phyloP scores from a whole-genome alignment of 2,329 filamentous ascomycete genomes.

The Penicillium glabrum region DNA sequence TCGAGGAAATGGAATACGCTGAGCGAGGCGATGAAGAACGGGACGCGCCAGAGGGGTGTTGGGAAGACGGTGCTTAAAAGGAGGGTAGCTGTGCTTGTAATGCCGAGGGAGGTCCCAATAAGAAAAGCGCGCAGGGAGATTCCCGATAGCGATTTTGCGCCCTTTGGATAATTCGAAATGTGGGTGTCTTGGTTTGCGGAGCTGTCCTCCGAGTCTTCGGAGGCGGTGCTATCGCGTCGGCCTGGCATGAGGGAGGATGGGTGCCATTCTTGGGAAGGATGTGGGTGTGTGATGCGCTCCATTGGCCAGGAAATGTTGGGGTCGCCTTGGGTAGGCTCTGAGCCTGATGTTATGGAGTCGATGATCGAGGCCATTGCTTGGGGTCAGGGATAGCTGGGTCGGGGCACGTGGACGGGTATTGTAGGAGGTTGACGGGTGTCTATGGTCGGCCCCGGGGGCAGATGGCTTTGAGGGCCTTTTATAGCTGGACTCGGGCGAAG shows the following conservation, averaged over 20 bases:
- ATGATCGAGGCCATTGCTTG: neutral
- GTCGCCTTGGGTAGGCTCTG: slow-evolving; percentile 8
- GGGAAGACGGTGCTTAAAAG: slow-evolving; percentile 25
- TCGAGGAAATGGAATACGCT: slow-evolving; percentile 92
- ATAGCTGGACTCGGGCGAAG: neutral
- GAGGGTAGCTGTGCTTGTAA: slow-evolving; percentile 31
- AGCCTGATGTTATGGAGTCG: slow-evolving; percentile 14
- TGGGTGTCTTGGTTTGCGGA: slow-evolving; percentile 23
- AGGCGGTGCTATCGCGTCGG: slow-evolving; percentile 8
- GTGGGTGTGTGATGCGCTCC: slow-evolving; percentile 4
- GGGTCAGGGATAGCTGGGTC: neutral
- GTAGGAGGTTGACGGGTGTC: neutral
- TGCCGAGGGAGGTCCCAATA: slow-evolving; percentile 43
- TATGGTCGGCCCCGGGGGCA: neutral
- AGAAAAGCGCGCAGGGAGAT: slow-evolving; percentile 48
- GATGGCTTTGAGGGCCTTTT: neutral
- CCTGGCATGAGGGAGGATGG: slow-evolving; percentile 11
- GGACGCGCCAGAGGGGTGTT: slow-evolving; percentile 57
- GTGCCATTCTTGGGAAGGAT: slow-evolving; percentile 13
- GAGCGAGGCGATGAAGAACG: slow-evolving; percentile 59
- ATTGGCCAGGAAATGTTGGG: slow-evolving; percentile 20
- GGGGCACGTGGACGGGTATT: neutral
- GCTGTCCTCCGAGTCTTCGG: neutral
- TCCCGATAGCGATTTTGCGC: slow-evolving; percentile 44
- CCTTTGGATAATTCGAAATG: slow-evolving; percentile 35